Evolutionary conservation across 139 green algal genomes (phyloP).

Genomic region (Auxenochlorella pyrenoidosa): DNA sequence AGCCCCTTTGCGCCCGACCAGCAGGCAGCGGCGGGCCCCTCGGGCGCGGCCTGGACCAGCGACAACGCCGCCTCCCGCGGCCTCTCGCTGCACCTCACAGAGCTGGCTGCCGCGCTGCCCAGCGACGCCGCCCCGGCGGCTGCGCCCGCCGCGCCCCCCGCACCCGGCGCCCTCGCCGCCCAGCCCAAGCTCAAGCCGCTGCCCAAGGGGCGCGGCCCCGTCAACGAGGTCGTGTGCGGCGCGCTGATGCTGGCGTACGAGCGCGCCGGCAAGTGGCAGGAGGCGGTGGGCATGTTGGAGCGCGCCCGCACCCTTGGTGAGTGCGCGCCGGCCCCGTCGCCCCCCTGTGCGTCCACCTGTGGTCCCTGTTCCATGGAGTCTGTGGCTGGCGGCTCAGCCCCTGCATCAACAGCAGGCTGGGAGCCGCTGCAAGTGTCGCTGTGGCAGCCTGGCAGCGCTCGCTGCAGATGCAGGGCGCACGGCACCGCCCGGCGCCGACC

Average conservation of each 20-base stretch:
- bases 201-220: conserved; percentile 32
- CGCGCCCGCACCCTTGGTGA: conserved; percentile 66
- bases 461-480: neutral
- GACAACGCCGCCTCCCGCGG: conserved; percentile 36
- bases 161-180: no score
- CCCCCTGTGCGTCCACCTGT: no score
- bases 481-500: neutral
- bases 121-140: no score
- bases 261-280: conserved; percentile 68
- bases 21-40: neutral
- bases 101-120: neutral
- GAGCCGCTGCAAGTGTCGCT: no score
- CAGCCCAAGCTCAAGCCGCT: conserved; percentile 6
- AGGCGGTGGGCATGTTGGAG: conserved; percentile 74
- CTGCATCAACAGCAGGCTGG: no score
- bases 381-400: neutral
- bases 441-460: no score
- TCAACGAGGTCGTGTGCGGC: conserved; percentile 88
- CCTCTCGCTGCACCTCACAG: conserved; percentile 32
- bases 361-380: neutral
- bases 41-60: conserved; percentile 15
- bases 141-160: neutral
- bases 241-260: conserved; percentile 90
- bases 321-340: no score
- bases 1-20: neutral